Percentiles rank a stretch among this genome's conserved stretches.
These are phyloP conservation scores for Komagataella mondaviorum DNA, from an alignment of 805 yeast genomes.

Conservation along the genomic window DNA sequence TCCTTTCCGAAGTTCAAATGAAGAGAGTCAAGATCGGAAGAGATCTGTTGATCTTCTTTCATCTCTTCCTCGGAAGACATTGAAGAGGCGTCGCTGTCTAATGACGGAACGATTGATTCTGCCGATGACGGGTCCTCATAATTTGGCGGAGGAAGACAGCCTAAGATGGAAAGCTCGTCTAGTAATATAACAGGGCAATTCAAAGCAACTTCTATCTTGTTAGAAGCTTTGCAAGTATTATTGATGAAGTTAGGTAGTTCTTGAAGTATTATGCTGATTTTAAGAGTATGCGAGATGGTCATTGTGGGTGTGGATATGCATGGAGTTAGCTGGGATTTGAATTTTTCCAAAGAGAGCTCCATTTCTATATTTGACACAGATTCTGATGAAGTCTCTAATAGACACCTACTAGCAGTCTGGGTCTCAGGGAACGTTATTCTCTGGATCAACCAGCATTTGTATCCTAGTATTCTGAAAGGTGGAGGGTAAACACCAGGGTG, in stretches of 20 bases:
- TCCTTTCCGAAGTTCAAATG: background rate
- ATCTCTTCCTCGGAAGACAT: background rate
- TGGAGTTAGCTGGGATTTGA: background rate
- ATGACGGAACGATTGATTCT: background rate
- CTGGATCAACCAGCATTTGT: background rate
- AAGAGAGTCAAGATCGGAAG: background rate
- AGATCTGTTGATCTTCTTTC: background rate
- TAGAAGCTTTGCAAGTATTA: background rate
- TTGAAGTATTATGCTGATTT: background rate
- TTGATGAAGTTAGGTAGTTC: background rate
- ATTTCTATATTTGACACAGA: background rate
- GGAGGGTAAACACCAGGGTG: background rate
- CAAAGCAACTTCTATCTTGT: background rate
- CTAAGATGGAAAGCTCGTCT: background rate
- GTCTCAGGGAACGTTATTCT: background rate
- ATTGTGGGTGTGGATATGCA: background rate
- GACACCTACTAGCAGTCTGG: background rate
- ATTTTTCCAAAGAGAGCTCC: background rate
- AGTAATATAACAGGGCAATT: background rate
- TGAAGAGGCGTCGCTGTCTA: background rate
- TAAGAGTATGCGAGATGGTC: background rate
- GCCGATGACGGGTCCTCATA: background rate
- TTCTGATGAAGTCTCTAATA: background rate
- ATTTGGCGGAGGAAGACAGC: background rate
- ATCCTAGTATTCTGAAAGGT: background rate